Evolutionary conservation across 208 protist species (phyloP).

Genomic region (Wallacemonas sp.): DNA sequence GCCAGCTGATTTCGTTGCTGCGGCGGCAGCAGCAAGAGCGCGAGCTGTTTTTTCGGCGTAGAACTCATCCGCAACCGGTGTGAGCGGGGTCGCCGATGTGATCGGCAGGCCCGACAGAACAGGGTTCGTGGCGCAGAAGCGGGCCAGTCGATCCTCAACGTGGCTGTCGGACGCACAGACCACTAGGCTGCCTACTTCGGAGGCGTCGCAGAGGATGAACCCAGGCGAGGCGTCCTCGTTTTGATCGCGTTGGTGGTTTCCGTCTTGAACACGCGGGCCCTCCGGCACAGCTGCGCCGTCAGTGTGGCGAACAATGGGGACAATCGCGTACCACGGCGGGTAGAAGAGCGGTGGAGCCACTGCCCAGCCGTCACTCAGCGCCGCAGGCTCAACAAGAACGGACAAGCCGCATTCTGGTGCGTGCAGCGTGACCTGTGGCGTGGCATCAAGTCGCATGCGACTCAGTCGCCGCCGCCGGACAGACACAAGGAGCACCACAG

Average conservation of each 20-base stretch:
- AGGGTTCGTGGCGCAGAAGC: slow-evolving; percentile 1
- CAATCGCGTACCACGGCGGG: slow-evolving; percentile 34
- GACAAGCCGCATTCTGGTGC: slow-evolving; percentile 3
- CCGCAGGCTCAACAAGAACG: slow-evolving; percentile 26
- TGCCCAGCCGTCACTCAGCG: slow-evolving; percentile 34
- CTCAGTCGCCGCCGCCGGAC: background rate
- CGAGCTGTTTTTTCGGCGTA: background rate
- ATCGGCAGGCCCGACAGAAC: background rate
- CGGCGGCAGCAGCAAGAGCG: background rate
- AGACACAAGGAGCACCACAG: background rate
- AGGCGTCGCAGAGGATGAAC: slow-evolving; percentile 21
- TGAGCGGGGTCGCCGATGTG: background rate
- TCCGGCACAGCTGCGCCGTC: background rate
- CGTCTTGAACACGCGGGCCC: background rate
- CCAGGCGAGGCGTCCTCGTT: background rate
- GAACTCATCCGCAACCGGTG: background rate
- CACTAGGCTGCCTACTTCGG: background rate
- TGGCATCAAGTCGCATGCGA: background rate
- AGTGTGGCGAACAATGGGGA: slow-evolving; percentile 30
- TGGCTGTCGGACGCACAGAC: background rate
- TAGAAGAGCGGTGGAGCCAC: slow-evolving; percentile 51
- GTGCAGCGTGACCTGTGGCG: background rate
- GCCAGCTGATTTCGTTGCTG: background rate
- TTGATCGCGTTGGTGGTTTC: background rate
- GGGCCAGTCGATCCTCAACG: background rate